These are phyloP conservation scores for Triglochin maritima DNA, from an alignment of 106 monocot species.

Conservation along the genomic window DNA sequence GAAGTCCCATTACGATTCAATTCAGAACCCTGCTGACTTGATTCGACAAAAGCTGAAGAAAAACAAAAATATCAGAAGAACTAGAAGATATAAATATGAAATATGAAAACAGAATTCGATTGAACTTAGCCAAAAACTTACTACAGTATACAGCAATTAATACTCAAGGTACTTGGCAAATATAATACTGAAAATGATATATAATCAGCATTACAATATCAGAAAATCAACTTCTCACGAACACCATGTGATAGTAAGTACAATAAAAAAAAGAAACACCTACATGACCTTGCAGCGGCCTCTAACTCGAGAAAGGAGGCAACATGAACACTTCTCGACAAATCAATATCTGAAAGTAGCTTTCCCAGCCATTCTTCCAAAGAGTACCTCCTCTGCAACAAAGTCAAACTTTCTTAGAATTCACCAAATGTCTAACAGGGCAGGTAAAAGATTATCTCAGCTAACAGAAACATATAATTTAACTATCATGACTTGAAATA, in stretches of 20 bases:
- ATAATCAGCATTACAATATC: not conserved
- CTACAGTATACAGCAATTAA: too few relatives aligned
- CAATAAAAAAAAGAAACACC: constrained; percentile 13
- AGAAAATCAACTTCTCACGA: too few relatives aligned
- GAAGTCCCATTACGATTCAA: constrained; percentile 14
- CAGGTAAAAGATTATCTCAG: not conserved
- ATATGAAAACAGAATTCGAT: not conserved
- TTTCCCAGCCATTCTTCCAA: constrained; percentile 96
- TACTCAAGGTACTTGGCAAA: not conserved
- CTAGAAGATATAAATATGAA: constrained; percentile 1
- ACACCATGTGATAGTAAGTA: not conserved
- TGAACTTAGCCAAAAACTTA: too few relatives aligned
- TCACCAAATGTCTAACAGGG: constrained; percentile 1
- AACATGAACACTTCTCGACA: constrained; percentile 82
- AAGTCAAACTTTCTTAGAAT: constrained; percentile 29
- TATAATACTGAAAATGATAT: not conserved
- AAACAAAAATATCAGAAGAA: not conserved
- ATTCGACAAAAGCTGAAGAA: constrained; percentile 62
- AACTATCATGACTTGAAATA: too few relatives aligned
- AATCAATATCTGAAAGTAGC: constrained; percentile 79
- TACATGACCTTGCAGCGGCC: constrained; percentile 93
- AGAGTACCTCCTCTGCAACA: constrained; percentile 74
- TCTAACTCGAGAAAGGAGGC: constrained; percentile 95
- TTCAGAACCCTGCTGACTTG: constrained; percentile 19
- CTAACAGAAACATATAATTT: not conserved